These are phyloP conservation scores for Comarum palustre DNA, from an alignment of 306 rosid species.

Conservation along the genomic window DNA sequence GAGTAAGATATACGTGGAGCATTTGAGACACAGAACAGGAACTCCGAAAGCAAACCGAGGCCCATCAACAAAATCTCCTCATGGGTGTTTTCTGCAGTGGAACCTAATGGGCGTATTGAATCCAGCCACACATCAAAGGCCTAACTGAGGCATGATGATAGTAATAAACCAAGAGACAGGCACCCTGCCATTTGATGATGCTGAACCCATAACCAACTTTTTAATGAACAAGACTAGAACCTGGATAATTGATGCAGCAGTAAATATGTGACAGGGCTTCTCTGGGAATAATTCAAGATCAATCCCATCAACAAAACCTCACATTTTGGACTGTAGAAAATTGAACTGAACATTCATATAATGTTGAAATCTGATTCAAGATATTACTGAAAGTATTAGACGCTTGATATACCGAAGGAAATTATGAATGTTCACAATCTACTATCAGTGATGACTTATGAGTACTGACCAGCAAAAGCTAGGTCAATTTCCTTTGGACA, in stretches of 20 bases:
- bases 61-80: not conserved
- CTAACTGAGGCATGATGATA: not conserved
- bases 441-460: not conserved
- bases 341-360: not conserved
- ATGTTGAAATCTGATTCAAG: not conserved
- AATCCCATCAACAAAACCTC: not conserved
- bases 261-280: not conserved
- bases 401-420: not conserved
- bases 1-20: not conserved
- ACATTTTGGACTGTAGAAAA: not conserved
- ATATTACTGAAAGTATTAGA: not conserved
- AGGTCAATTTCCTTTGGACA: not conserved
- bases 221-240: not conserved
- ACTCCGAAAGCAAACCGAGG: not conserved
- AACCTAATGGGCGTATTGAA: not conserved
- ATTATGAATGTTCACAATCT: not conserved
- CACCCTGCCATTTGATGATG: not conserved
- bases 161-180: not conserved
- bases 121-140: not conserved
- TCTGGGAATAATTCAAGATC: not conserved
- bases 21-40: not conserved
- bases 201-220: not conserved
- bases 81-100: not conserved
- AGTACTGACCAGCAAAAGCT: not conserved
- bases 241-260: not conserved